These are phyloP conservation scores for Nemania abortiva DNA, from an alignment of 2,329 filamentous ascomycete species.

Conservation along the genomic window DNA sequence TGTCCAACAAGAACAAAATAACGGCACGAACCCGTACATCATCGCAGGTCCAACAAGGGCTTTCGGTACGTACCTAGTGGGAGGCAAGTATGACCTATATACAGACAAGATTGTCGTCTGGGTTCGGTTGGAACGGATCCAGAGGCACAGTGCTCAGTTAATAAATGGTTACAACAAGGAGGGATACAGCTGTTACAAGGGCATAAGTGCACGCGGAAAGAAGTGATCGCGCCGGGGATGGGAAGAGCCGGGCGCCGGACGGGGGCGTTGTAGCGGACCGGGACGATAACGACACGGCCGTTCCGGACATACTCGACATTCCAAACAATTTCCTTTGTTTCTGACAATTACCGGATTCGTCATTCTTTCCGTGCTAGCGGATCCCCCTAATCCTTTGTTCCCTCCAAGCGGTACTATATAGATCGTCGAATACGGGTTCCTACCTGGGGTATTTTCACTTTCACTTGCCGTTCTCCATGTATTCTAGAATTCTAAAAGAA, in stretches of 20 bases:
- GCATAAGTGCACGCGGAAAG: not conserved
- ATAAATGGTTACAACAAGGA: slow-evolving; percentile 14
- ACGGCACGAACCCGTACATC: not conserved
- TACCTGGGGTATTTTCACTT: not conserved
- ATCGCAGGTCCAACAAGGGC: not conserved
- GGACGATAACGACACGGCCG: not conserved
- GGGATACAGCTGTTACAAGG: slow-evolving; percentile 31
- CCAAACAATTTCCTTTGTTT: slow-evolving; percentile 7
- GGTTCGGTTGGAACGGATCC: slow-evolving; percentile 10
- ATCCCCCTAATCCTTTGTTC: slow-evolving; percentile 14
- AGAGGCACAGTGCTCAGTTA: not conserved
- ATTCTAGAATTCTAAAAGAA: slow-evolving; percentile 26
- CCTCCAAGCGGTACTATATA: not conserved
- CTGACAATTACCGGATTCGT: not conserved
- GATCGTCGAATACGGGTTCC: slow-evolving; percentile 3
- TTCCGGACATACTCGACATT: not conserved
- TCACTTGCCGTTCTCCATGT: not conserved
- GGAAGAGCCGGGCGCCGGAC: not conserved
- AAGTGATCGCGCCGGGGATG: no score
- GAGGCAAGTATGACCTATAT: slow-evolving; percentile 17
- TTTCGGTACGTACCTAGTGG: slow-evolving; percentile 14
- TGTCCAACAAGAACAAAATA: slow-evolving; percentile 22
- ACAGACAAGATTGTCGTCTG: slow-evolving; percentile 33
- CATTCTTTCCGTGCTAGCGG: slow-evolving; percentile 10
- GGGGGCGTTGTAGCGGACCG: no score